These are phyloP conservation scores for Novymonas esmeraldas DNA, from an alignment of 208 protist species.

Conservation along the genomic window DNA sequence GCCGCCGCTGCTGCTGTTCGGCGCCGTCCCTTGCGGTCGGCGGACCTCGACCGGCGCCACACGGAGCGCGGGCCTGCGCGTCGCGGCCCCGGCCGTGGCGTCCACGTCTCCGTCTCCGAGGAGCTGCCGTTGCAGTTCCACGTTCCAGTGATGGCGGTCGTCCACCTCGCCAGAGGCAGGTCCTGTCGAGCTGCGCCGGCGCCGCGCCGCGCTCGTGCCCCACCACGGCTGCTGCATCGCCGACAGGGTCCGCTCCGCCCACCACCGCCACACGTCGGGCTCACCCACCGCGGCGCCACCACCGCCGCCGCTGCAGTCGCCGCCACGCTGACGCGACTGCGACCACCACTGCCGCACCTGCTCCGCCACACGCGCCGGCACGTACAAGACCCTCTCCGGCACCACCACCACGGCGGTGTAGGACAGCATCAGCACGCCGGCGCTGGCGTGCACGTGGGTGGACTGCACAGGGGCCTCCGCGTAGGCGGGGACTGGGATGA, in stretches of 20 bases:
- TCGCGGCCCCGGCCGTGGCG: not conserved
- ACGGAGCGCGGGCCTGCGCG: not conserved
- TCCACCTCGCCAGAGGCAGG: not conserved
- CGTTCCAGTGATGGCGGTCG: constrained; percentile 11
- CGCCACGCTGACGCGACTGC: not conserved
- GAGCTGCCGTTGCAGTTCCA: constrained; percentile 4
- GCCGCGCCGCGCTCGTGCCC: not conserved
- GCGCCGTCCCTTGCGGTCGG: not conserved
- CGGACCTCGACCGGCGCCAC: constrained; percentile 1
- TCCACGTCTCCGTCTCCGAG: not conserved
- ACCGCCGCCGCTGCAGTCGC: too few relatives aligned
- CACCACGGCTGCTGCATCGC: not conserved
- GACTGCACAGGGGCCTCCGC: not conserved
- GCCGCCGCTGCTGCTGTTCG: not conserved
- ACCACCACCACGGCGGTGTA: constrained; percentile 16
- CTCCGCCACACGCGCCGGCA: not conserved
- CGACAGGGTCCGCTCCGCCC: not conserved
- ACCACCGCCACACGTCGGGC: constrained; percentile 1
- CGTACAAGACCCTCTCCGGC: constrained; percentile 13
- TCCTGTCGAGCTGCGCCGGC: not conserved
- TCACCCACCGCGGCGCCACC: not conserved
- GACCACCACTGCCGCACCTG: constrained; percentile 9
- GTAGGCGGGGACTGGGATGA: not conserved
- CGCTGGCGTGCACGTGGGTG: not conserved
- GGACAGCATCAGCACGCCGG: constrained; percentile 5